Conservation (phyloP, 2,329 filamentous ascomycete genomes). For the Juglanconis sp. region DNA sequence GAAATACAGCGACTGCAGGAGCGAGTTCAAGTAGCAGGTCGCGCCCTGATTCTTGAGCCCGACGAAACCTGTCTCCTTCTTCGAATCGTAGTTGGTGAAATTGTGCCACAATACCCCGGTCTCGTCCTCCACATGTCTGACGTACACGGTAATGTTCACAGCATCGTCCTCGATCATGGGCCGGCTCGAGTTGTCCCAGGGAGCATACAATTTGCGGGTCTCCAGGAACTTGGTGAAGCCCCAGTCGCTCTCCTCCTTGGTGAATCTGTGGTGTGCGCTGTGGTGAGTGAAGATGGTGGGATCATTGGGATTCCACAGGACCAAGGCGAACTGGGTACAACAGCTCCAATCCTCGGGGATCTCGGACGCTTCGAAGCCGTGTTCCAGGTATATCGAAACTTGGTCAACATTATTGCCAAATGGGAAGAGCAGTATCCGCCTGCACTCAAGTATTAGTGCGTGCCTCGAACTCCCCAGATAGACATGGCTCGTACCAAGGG, state of each 20-base stretch:
- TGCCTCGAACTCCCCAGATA: background rate
- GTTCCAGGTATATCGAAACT: slow-evolving; percentile 93
- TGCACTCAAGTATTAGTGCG: slow-evolving; percentile 33
- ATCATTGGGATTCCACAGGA: slow-evolving; percentile 91
- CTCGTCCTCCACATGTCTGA: slow-evolving; percentile 79
- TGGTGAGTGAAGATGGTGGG: slow-evolving; percentile 81
- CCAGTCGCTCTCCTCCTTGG: slow-evolving; percentile 95
- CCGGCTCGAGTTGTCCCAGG: slow-evolving; percentile 67
- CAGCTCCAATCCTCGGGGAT: slow-evolving; percentile 93
- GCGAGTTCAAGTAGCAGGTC: slow-evolving; percentile 82
- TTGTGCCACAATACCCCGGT: slow-evolving; percentile 90
- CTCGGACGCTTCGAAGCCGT: slow-evolving; percentile 73
- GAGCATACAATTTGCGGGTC: slow-evolving; percentile 77
- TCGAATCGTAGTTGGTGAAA: slow-evolving; percentile 95
- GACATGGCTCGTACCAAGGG: slow-evolving; percentile 66
- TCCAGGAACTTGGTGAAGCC: slow-evolving; percentile 97
- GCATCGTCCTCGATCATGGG: slow-evolving; percentile 75
- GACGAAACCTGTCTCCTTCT: slow-evolving; percentile 96
- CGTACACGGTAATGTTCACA: slow-evolving; percentile 78
- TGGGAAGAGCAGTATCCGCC: slow-evolving; percentile 93
- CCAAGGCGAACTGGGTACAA: slow-evolving; percentile 91
- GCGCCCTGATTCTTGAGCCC: slow-evolving; percentile 96
- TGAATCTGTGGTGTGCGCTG: slow-evolving; percentile 91
- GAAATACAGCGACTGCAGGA: slow-evolving; percentile 80
- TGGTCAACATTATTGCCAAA: slow-evolving; percentile 92